Percentiles rank a stretch among this genome's conserved stretches.
These are phyloP conservation scores for Bacidia rubella DNA, from an alignment of 495 filamentous ascomycete genomes.

Conservation along the genomic window DNA sequence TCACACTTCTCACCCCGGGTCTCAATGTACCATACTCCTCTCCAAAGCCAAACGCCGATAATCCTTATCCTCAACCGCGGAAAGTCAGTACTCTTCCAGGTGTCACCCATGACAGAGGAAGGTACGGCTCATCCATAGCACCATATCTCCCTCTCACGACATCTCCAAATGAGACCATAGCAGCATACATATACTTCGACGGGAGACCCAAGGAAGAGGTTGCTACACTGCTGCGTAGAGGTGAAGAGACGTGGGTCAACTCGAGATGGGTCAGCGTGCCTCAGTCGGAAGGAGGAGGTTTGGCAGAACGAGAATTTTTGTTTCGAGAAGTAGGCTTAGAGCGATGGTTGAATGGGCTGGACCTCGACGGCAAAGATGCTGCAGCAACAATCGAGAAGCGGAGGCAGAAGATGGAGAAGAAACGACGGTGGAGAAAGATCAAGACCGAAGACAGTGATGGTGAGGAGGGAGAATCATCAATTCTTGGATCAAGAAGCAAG, in stretches of 20 bases:
- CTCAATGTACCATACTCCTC: conserved; percentile 81
- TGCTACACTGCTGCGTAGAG: conserved; percentile 78
- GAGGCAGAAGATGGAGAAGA: conserved; percentile 77
- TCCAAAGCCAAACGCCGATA: conserved; percentile 55
- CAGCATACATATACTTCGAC: conserved; percentile 98
- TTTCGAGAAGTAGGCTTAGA: conserved; percentile 96
- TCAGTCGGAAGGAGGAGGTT: conserved; percentile 75
- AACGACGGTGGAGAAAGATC: conserved; percentile 51
- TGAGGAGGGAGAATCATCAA: conserved; percentile 30
- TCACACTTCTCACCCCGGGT: conserved; percentile 82
- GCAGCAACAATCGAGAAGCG: conserved; percentile 81
- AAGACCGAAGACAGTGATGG: conserved; percentile 33
- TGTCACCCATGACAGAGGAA: conserved; percentile 37
- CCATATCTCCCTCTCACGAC: conserved; percentile 83
- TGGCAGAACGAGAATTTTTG: conserved; percentile 92
- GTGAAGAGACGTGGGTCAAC: conserved; percentile 98
- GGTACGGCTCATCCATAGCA: conserved; percentile 44
- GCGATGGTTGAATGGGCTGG: conserved; percentile 86
- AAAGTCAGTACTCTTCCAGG: conserved; percentile 60
- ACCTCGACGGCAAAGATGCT: conserved; percentile 75
- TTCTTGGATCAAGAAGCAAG: conserved; percentile 20
- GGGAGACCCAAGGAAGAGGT: conserved; percentile 92
- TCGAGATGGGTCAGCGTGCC: conserved; percentile 94
- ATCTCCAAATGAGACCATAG: conserved; percentile 88
- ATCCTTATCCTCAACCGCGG: conserved; percentile 66